Conservation (phyloP, 1,284 basidiomycete species). For the Meripilus lineatus region DNA sequence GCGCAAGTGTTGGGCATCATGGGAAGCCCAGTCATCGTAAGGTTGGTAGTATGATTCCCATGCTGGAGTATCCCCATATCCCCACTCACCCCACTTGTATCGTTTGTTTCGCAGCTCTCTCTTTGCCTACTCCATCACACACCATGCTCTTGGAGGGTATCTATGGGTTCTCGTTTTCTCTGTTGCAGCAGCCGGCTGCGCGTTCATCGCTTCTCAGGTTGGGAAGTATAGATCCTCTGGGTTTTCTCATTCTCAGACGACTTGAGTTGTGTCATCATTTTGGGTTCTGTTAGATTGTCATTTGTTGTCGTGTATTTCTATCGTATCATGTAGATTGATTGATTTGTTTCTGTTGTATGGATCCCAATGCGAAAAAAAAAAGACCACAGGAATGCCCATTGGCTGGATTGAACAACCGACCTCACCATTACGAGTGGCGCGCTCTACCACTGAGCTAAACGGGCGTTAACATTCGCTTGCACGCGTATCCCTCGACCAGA, state of each 20-base stretch:
- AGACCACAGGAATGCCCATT: conserved; percentile 34
- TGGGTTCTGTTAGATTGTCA: too few species aligned
- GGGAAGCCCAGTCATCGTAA: conserved; percentile 47
- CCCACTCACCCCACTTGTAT: too few species aligned
- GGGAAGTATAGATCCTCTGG: not conserved
- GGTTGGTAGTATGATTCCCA: too few species aligned
- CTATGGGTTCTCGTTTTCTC: conserved; percentile 27
- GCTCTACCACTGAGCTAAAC: conserved; percentile 12
- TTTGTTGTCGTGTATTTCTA: too few species aligned
- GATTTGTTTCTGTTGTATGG: too few species aligned
- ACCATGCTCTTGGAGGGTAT: conserved; percentile 31
- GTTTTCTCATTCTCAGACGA: not conserved
- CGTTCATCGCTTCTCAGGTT: conserved; percentile 2
- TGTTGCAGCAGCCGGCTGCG: not conserved
- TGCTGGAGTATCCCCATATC: too few species aligned
- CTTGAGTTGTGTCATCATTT: too few species aligned
- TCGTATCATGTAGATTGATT: too few species aligned
- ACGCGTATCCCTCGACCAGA: not conserved
- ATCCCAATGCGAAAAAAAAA: too few species aligned
- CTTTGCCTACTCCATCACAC: conserved; percentile 35
- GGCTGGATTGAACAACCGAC: conserved; percentile 54
- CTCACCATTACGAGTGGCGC: conserved; percentile 36
- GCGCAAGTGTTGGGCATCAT: conserved; percentile 51
- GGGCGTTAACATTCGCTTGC: conserved; percentile 2
- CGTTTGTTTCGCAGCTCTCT: conserved; percentile 37